Percentiles rank a stretch among this genome's conserved stretches.
Conservation (phyloP, 371 early-diverging fungal species). For the Chytridium lagenaria region DNA sequence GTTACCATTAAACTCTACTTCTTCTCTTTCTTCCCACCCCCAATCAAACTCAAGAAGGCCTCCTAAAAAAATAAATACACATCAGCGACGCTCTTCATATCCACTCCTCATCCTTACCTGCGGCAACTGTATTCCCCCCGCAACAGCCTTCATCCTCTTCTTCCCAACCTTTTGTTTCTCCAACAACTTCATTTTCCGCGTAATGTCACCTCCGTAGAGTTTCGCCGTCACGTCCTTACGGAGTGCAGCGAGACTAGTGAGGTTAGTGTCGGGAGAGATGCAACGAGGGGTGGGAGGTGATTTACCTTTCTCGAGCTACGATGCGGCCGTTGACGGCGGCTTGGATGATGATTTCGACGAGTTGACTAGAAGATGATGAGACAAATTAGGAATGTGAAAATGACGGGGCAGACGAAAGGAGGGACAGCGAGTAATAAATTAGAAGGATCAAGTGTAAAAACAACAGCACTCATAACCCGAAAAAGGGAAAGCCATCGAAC, state of each 20-base stretch:
- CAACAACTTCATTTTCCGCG: slow-evolving; percentile 89
- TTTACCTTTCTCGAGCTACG: slow-evolving; percentile 87
- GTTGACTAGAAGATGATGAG: slow-evolving; percentile 67
- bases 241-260: slow-evolving; percentile 70
- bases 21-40: not conserved
- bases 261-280: not conserved
- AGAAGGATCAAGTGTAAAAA: no score
- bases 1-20: not conserved
- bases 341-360: slow-evolving; percentile 94
- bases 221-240: slow-evolving; percentile 96
- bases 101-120: not conserved
- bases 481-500: not conserved
- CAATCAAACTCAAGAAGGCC: slow-evolving; percentile 8
- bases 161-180: slow-evolving; percentile 91
- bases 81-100: not conserved
- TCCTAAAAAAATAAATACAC: not conserved
- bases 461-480: slow-evolving; percentile 12
- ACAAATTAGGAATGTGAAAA: no score
- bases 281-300: not conserved
- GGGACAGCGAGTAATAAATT: no score
- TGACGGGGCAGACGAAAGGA: no score
- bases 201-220: slow-evolving; percentile 93
- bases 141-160: slow-evolving; percentile 72
- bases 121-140: slow-evolving; percentile 54
- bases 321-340: slow-evolving; percentile 81